phyloP scores from a whole-genome alignment of 495 filamentous ascomycete species.

The Penicillium roqueforti region DNA sequence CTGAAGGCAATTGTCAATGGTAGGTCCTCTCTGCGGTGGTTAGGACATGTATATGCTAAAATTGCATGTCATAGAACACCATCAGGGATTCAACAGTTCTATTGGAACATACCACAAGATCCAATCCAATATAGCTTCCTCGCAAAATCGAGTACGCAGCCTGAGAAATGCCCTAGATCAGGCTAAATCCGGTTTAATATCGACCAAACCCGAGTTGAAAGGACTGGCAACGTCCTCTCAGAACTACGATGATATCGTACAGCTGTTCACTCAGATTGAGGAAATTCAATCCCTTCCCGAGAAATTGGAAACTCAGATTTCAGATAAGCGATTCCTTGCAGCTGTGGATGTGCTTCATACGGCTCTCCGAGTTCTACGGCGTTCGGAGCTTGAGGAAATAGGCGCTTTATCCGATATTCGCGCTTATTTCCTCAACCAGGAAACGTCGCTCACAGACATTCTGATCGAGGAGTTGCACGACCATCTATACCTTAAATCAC shows the following conservation, averaged over 20 bases:
- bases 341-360: constrained; percentile 91
- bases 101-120: constrained; percentile 99
- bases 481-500: constrained; percentile 94
- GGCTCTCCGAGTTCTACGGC: constrained; percentile 73
- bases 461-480: constrained; percentile 94
- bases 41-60: constrained; percentile 4
- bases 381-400: constrained; percentile 86
- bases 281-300: constrained; percentile 88
- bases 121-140: constrained; percentile 83
- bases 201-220: constrained; percentile 88
- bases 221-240: constrained; percentile 79
- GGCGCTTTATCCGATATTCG: constrained; percentile 82
- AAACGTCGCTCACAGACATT: constrained; percentile 87
- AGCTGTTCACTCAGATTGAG: constrained; percentile 77
- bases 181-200: constrained; percentile 75
- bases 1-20: constrained; percentile 92
- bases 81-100: constrained; percentile 98
- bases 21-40: constrained; percentile 14
- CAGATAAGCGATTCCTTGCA: constrained; percentile 90
- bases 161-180: constrained; percentile 79
- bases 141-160: constrained; percentile 76
- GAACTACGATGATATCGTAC: constrained; percentile 86
- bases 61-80: constrained; percentile 61
- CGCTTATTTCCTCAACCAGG: constrained; percentile 87
- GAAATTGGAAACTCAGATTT: constrained; percentile 86